A percentile compares a stretch with the other conserved stretches of the same genome.
Conservation (phyloP, 164 flowering plant species). For the Platanus orientalis region DNA sequence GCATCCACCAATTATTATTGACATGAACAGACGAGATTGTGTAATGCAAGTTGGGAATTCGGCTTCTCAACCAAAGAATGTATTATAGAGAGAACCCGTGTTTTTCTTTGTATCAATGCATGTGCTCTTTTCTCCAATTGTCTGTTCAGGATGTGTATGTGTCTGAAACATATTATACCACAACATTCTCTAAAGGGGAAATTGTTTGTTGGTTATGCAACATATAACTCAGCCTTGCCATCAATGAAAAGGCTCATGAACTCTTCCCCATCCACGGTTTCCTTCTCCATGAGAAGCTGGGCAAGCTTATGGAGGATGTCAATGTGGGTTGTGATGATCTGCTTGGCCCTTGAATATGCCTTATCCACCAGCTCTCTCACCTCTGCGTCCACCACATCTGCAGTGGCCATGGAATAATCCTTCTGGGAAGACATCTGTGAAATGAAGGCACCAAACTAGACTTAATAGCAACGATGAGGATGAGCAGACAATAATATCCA, state of each 20-base stretch:
- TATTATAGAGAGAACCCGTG: constrained; percentile 24
- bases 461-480: too few relatives aligned
- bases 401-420: constrained; percentile 98
- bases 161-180: constrained; percentile 15
- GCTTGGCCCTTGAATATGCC: constrained; percentile 72
- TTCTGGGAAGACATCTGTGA: constrained; percentile 91
- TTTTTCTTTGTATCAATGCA: constrained; percentile 14
- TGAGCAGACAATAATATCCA: too few relatives aligned
- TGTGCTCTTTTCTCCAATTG: constrained; percentile 8
- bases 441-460: not conserved
- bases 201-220: constrained; percentile 28
- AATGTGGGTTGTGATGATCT: constrained; percentile 72
- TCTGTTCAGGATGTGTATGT: constrained; percentile 17
- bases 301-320: constrained; percentile 97
- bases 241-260: constrained; percentile 97
- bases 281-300: constrained; percentile 88
- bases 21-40: constrained; percentile 12
- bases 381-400: constrained; percentile 94
- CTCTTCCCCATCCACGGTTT: constrained; percentile 95
- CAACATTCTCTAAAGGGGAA: not conserved
- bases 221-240: constrained; percentile 79
- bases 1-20: constrained; percentile 13
- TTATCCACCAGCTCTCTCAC: constrained; percentile 83
- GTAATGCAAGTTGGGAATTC: constrained; percentile 18
- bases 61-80: constrained; percentile 20